phyloP scores from a whole-genome alignment of 192 early-diverging fungal genomes.

The Umbelopsis isabellina region DNA sequence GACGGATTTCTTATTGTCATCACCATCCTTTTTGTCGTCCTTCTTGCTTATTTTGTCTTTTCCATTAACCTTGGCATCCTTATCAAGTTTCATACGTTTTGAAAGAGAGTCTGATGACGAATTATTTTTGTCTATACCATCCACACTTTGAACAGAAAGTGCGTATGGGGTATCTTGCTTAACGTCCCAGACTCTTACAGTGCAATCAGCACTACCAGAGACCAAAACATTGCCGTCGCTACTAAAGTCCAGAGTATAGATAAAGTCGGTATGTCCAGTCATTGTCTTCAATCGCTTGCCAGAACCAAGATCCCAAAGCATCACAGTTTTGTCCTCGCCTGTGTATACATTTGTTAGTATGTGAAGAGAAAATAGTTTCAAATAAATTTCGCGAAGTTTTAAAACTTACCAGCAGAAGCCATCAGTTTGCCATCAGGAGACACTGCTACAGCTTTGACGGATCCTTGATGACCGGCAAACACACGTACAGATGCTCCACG shows the following conservation, averaged over 20 bases:
- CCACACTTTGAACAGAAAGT: slow-evolving; percentile 21
- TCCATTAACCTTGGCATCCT: slow-evolving; percentile 21
- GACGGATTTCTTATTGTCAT: slow-evolving; percentile 31
- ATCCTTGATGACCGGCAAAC: slow-evolving; percentile 84
- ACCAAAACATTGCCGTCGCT: slow-evolving; percentile 78
- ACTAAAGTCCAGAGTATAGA: slow-evolving; percentile 89
- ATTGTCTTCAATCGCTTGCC: slow-evolving; percentile 84
- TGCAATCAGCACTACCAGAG: slow-evolving; percentile 85
- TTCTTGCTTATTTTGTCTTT: slow-evolving; percentile 14
- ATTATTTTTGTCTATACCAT: not conserved
- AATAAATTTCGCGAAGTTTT: not conserved
- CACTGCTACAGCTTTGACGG: slow-evolving; percentile 83
- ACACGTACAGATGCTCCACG: slow-evolving; percentile 87
- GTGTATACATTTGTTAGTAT: not conserved
- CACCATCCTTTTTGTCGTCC: slow-evolving; percentile 25
- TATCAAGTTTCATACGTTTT: slow-evolving; percentile 21
- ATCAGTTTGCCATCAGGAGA: slow-evolving; percentile 91
- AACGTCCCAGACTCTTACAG: slow-evolving; percentile 90
- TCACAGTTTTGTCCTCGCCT: slow-evolving; percentile 83
- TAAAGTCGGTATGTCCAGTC: slow-evolving; percentile 79
- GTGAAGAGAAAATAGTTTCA: not conserved
- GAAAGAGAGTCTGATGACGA: not conserved
- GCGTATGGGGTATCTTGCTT: slow-evolving; percentile 50
- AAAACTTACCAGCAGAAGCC: slow-evolving; percentile 79
- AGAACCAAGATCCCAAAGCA: slow-evolving; percentile 90